Evolutionary conservation across 140 eudicot species (phyloP), one percentile per base, ranked within the genome.

Genomic region (Bidens hawaiensis): DNA sequence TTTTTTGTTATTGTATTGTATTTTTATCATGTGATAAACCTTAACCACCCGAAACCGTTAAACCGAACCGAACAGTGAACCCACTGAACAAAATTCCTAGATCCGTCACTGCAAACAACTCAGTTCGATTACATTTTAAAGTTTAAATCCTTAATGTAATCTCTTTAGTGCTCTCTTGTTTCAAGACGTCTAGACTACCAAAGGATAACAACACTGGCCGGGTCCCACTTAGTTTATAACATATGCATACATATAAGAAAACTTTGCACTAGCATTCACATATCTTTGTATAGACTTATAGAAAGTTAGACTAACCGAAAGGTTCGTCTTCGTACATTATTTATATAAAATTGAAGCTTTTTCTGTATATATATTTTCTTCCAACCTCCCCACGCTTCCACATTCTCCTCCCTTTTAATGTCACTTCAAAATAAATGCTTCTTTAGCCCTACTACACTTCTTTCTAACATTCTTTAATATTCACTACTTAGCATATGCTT

Each of bases 371-470:
- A 70, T 50, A 60, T 25, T 17, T 70, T 49, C 51, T 34, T 60
- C 60, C 68, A 47, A 48, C 68, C 33, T 47, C 52, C 60, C 63
- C 54, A 47, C 60, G 51, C 28, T 70, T 34, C 55, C 26, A 36
- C 69, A 51, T n/a, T n/a, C n/a, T n/a, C n/a, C n/a, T n/a, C n/a
- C n/a, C n/a, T n/a, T n/a, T n/a, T n/a, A n/a, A n/a, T n/a, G n/a
- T n/a, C n/a, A n/a, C n/a, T n/a, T n/a, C n/a, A n/a, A n/a, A n/a
- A 51, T 24, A 62, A 52, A 73, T 73, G 73, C 67, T 73, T 73
- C 62, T 36, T 73, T 65, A 73, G 53, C 73, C 78, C 78, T 73
- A 73, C 62, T 65, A 6, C 51, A 51, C 11, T 63, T 41, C 58
- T 53, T 71, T 52, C 68, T 41, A 17, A 27, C 33, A 63, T 71